These are phyloP conservation scores for Boletales sp. DNA, from an alignment of 768 basidiomycete species.

Conservation along the genomic window DNA sequence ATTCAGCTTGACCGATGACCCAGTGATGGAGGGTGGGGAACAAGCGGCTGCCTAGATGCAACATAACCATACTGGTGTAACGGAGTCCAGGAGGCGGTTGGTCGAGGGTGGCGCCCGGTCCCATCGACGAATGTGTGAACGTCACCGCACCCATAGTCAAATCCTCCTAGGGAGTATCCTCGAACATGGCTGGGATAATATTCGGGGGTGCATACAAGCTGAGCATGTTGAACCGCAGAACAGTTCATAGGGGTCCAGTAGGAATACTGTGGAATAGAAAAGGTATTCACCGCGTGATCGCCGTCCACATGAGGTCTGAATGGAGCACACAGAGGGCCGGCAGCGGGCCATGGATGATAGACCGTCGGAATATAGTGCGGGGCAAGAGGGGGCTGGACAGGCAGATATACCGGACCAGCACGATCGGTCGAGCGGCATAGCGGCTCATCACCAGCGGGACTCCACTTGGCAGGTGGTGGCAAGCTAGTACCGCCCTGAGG, in stretches of 20 bases:
- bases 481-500: slow-evolving; percentile 34
- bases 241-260: slow-evolving; percentile 23
- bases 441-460: slow-evolving; percentile 76
- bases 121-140: slow-evolving; percentile 42
- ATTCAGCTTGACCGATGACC: slow-evolving; percentile 51
- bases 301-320: slow-evolving; percentile 20
- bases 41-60: slow-evolving; percentile 42
- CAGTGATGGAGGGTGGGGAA: slow-evolving; percentile 38
- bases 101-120: slow-evolving; percentile 33
- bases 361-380: slow-evolving; percentile 33
- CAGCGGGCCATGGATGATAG: slow-evolving; percentile 27
- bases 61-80: slow-evolving; percentile 39
- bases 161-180: slow-evolving; percentile 58
- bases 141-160: slow-evolving; percentile 51
- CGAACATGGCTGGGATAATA: slow-evolving; percentile 49
- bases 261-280: slow-evolving; percentile 15
- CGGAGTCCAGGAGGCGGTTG: slow-evolving; percentile 43
- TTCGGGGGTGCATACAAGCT: slow-evolving; percentile 54
- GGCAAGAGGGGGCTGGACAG: slow-evolving; percentile 51
- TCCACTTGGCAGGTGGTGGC: slow-evolving; percentile 80
- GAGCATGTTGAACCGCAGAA: slow-evolving; percentile 50
- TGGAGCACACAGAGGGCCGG: slow-evolving; percentile 14
- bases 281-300: slow-evolving; percentile 9
- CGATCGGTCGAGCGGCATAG: slow-evolving; percentile 54
- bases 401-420: slow-evolving; percentile 56